Base-by-base conservation (phyloP, 768 basidiomycete genomes). In the Naganishia antarctica region DNA sequence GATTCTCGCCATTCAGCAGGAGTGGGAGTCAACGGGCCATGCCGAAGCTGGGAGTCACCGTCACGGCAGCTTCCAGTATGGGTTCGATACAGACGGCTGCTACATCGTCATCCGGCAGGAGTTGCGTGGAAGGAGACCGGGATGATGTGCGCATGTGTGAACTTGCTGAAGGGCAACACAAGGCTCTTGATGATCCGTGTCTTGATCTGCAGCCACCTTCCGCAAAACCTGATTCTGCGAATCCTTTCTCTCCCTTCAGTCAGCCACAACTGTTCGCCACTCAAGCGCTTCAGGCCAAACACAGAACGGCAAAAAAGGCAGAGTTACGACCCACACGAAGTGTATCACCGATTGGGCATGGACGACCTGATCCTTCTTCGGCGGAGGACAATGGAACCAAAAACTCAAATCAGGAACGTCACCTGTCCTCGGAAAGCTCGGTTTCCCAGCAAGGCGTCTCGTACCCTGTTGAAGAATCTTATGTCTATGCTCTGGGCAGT, bases 1-100 rank as follows among this genome's bases (percentile, higher is more conserved):
- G 37, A 21, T 57, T 57, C 31, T 57, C 53, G 21, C 53, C 53
- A 23, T 57, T 57, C 34, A 57, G 53, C 53, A 57, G 53, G n/a
- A 57, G 53, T 26, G 53, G 53, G 3, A 57, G 53, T 26, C 53
- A 57, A 23, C 53, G 23, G 26, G 53, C 53, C 26, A 37, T 57
- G 18, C 37, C 53, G 2, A 40, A 40, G 16, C 7, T 57, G 21
- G 53, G 53, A 23, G 23, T 57, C 25, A 41, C 53, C n/a, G 23
- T 57, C 34, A 57, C 32, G 26, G 37, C 12, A 12, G 34, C 53
- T 4, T 40, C 53, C 26, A 57, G 53, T 26, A 21, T 40, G 12
- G 34, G 18, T 4, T 57, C 53, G 12, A 23, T 40, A 6, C 53
- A 16, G 13, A 57, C 53, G 1, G 53, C 53, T 57, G 53, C 34